Base-by-base conservation (phyloP, 179 eudicot species). In the Heliamphora pulchella region DNA sequence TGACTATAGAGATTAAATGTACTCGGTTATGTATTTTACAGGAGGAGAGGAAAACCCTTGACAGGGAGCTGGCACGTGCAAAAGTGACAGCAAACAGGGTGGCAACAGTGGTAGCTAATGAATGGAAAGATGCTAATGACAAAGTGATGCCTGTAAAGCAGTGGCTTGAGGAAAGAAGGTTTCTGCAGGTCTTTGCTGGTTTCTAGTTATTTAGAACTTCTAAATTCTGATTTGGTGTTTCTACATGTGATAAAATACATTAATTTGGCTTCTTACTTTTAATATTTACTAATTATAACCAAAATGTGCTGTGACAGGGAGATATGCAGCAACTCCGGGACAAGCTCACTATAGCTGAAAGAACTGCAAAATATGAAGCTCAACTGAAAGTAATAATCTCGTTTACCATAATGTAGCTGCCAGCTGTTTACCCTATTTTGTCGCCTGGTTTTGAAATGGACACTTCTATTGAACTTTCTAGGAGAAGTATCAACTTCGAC, bases 281-380 rank as follows among this genome's bases (percentile, higher is more conserved):
- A 66, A 4, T 48, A 51, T 18, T 51, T 84, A 11, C 3, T 51
- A 15, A 47, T 72, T 78, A 43, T 80, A 39, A 79, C 53, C 76
- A 22, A 57, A 76, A 76, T 11, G 65, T 79, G 69, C 75, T 76
- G 39, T 82, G 46, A 81, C 82, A 92, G 97, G 95, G 97, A 74
- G 98, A 95, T 79, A 93, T 95, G 98, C 97, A 88, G 90, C 94
- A 90, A 83, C 86, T 95, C 51, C 87, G 95, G 50, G 98, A 95
- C 86, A 95, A 95, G 84, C 94, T 95, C 71, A 86, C 90, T 73
- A 82, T 91, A 77, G 76, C 90, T 82, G 97, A 95, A 80, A 87
- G 98, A 80, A 81, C 98, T 73, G 93, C 98, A 64, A 95, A 84
- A 89, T 88, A 92, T 79, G 98, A 95, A 88, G 98, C 97, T 48